Base-by-base conservation (phyloP, 129 eudicot species). In the Pseudognaphalium luteoalbum region DNA sequence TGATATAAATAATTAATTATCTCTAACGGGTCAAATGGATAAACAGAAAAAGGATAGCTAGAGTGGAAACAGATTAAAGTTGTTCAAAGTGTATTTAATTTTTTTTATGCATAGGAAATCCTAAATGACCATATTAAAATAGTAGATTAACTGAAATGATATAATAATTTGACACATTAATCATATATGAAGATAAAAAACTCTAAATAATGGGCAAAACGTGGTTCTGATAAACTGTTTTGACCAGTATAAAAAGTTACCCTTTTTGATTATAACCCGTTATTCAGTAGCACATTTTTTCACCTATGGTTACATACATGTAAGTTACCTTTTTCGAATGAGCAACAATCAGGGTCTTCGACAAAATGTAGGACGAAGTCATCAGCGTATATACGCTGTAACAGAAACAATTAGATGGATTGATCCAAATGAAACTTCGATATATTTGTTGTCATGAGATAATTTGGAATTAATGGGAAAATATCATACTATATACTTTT, bases 381-480 rank as follows among this genome's bases (percentile, higher is more conserved):
- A 84, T 93, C 96, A 52, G 93, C 97, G 74, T 83, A 90, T 85
- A 87, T 93, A 81, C 91, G 93, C 98, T 91, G 90, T 71, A 82
- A 42, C n/a, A 79, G 33, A 76, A 74, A 70, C 66, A 42, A 51
- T n/a, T 35, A 34, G 66, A 21, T 35, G 57, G 7, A 71, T 29
- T 41, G 44, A 54, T 30, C 66, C n/a, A 30, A 28, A 42, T 37
- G 35, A 34, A 30, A 75, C 41, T 35, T 60, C 35, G 33, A 14
- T 73, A 37, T 7, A 37, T 37, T 7, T 37, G 10, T 7, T 7
- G 10, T 37, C 10, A 37, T 35, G 54, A 50, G 62, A 76, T 39
- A 42, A 5, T 34, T 67, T n/a, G 21, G 30, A 72, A 33, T 52
- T 16, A 14, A 52, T 16, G 5, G 19, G 58, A 6, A 52, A 15